Percentiles rank a stretch among this genome's conserved stretches.
Conservation (phyloP, 23 red algal genomes). For the Gracilariopsis chorda region DNA sequence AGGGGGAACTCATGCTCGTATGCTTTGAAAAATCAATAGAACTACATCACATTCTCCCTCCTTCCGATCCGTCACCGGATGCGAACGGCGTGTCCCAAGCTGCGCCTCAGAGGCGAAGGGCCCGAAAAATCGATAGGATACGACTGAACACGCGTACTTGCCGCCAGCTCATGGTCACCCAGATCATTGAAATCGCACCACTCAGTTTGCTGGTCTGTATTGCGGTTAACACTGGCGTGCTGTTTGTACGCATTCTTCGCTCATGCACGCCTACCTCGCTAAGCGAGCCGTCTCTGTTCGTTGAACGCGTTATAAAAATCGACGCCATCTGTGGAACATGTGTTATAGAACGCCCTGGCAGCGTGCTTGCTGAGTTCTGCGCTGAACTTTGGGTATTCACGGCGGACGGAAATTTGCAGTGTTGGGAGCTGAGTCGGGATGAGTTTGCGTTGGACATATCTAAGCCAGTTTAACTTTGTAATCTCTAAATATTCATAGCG, state of each 20-base stretch:
- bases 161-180: background rate
- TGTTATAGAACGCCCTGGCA: background rate
- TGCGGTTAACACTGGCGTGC: background rate
- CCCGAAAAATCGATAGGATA: background rate
- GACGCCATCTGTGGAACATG: background rate
- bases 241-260: slow-evolving; percentile 1
- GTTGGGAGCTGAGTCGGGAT: slow-evolving; percentile 14
- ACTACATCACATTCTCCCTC: background rate
- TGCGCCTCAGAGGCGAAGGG: no score
- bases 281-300: background rate
- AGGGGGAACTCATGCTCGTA: background rate
- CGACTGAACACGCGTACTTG: background rate
- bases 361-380: background rate
- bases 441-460: background rate
- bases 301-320: background rate
- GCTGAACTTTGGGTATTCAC: slow-evolving; percentile 18
- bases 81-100: background rate
- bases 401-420: background rate
- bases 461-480: background rate
- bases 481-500: background rate
- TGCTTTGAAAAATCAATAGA: background rate
- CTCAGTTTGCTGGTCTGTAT: background rate
- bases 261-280: background rate
- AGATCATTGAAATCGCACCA: background rate
- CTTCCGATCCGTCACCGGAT: background rate